Base-by-base conservation (phyloP, 768 basidiomycete species). In the Termitomyces sp. region DNA sequence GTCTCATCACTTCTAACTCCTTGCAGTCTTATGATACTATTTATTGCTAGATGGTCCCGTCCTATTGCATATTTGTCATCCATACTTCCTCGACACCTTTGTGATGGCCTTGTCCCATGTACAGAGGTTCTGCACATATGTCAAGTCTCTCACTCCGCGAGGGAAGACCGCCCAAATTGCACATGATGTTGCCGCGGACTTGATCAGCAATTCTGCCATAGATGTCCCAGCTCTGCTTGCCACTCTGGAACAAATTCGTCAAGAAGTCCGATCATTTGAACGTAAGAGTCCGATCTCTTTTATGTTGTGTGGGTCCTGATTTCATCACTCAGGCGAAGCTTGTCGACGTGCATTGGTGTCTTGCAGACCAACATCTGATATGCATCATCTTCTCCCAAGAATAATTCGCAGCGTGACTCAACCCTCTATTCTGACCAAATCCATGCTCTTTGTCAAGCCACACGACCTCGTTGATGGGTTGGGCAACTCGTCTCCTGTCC, bases 371-470 rank as follows among this genome's bases (percentile, higher is more conserved):
- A 74, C 77, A 16, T 70, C 74, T 3, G 62, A 74, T 3, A 79
- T 86, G 68, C 64, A 74, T 48, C 65, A 69, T 2, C 63, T 73
- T 46, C 66, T 88, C 33, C 73, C 68, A 55, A 76, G 72, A 58
- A 66, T 77, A 43, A 70, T 85, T 26, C 69, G 72, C 38, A 76
- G 74, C 44, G 70, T 92, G 28, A 72, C 75, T 3, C 67, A 72
- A 22, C 77, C 84, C 0, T 59, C 75, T 0, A 72, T 81, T n/a
- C 68, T 91, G 40, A 78, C 86, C 70, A 88, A 86, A 63, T 72
- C 88, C 0, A 78, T 76, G 9, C 72, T 92, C 36, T 92, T 91
- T 65, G 79, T 92, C 66, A 90, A 87, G 65, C 79, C 88, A 2
- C 72, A 68, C 10, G 87, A 92, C 60, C 78, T 92, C n/a, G 73